Evolutionary conservation across 441 rosid genomes (phyloP), one percentile per base, ranked within the genome.

Genomic region (Erodium texanum): DNA sequence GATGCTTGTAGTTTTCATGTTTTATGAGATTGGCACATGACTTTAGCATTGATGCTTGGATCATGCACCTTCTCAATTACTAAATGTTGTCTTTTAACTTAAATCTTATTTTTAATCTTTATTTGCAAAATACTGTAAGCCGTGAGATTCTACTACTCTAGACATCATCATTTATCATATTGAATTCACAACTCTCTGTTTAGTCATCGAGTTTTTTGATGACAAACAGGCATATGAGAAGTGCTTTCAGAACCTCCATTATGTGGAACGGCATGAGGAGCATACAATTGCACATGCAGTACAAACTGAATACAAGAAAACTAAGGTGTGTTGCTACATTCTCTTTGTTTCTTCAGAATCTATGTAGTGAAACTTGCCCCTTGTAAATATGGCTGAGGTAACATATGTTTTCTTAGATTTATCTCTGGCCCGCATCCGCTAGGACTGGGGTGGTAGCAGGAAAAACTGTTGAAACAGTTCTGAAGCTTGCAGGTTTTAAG

Each of bases 201-300:
- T 36, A 48, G 1, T 48, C n/a, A 48, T 15, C 19, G 18, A 48
- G 56, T n/a, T 48, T 15, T 48, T 71, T 52, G 41, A 38, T 24
- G 20, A 63, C 34, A 18, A 74, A 70, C 88, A 93, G 98, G 98
- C 97, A 7, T 73, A 85, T 15, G 96, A 87, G 87, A 93, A 93
- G 84, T 90, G 94, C 83, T 93, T 89, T 74, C 93, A 90, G 78
- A 90, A 93, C 82, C 98, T 93, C 66, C 93, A 93, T 75, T 86
- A 84, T 18, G 70, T 93, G 61, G 98, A 93, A 72, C 87, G 94
- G 22, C 94, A 93, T 8, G 95, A 93, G 77, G 94, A 86, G 67
- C 97, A 90, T 79, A 93, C 98, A 14, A 89, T 93, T 78, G 95
- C 97, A 5, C 97, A 93, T 67, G 90, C 97, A 29, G 66, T 93